Evolutionary conservation across 2,329 filamentous ascomycete genomes (phyloP), one percentile per base, ranked within the genome.

Genomic region (Phialophora expanda): DNA sequence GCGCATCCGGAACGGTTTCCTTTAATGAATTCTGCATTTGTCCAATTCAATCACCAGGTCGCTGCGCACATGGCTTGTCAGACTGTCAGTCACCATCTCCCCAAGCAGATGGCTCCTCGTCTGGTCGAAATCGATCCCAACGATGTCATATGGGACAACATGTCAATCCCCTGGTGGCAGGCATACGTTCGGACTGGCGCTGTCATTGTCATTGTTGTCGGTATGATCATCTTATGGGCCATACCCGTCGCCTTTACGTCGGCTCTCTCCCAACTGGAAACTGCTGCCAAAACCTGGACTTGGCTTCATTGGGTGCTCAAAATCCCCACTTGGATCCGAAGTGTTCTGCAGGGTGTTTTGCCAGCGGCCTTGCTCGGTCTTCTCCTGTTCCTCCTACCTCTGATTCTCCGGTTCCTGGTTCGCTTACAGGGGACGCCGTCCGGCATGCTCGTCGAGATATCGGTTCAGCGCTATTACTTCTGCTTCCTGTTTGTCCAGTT

Each of bases 1-100:
- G 85, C 89, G 61, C 84, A 95, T 56, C 90, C 91, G 0, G 93
- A 97, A 71, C 87, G 89, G 4, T 98, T 92, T 69, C 93, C 94
- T 0, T 80, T 93, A 55, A 96, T 97, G 93, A 97, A 91, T 74
- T 97, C 94, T 0, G 95, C 95, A 0, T 99, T 99, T 73, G 93
- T 99, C 67, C 95, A 99, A 76, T 99, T 99, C 84, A 97, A 99
- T 74, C 90, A 97, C 75, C 95, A 99, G 76, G 91, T 97, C 1
- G 93, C 94, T 5, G 95, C 95, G 0, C 95, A 99, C 74, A 98
- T 99, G 95, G 95, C 94, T 65, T 97, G 93, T 76, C 95, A 99
- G 76, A 89, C 92, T 56, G 85, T 96, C 54, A 93, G 90, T 46
- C 93, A 98, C 76, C 95, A 99, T 73, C 78, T 97, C 0, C 95